Percentiles rank a stretch among this genome's conserved stretches.
phyloP scores from a whole-genome alignment of 1,284 basidiomycete genomes.

The Rhodofomes roseus region DNA sequence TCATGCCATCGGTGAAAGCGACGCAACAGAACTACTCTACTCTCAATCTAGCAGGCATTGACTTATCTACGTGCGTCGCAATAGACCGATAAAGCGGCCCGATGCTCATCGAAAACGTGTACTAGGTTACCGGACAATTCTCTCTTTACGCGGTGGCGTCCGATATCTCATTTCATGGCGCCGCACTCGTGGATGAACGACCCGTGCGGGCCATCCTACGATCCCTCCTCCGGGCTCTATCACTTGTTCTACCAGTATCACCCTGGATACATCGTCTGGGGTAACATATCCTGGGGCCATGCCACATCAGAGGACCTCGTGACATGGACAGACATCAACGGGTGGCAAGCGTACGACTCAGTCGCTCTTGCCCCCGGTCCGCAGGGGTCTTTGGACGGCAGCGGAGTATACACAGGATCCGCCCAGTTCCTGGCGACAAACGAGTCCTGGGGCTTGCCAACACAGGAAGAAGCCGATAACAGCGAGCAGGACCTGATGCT shows the following conservation, averaged over 20 bases:
- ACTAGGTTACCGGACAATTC: neutral
- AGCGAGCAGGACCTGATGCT: neutral
- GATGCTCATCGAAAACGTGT: neutral
- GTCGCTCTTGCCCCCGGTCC: neutral
- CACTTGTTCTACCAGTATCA: neutral
- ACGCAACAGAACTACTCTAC: no score
- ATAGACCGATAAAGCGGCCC: neutral
- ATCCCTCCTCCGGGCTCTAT: neutral
- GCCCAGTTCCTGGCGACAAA: neutral
- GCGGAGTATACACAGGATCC: neutral
- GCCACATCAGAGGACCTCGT: neutral
- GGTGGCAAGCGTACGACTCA: neutral
- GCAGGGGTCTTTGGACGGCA: neutral
- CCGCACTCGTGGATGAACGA: conserved; percentile 1
- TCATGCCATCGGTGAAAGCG: no score
- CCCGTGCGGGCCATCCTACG: neutral
- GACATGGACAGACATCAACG: neutral
- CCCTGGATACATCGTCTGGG: neutral
- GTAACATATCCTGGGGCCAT: neutral
- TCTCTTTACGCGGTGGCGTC: neutral
- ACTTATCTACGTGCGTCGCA: neutral
- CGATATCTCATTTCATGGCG: neutral
- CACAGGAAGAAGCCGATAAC: neutral
- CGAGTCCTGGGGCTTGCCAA: neutral
- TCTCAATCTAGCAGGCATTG: neutral